Percentiles rank a stretch among this genome's conserved stretches.
These are phyloP conservation scores for Aspergillus steynii DNA, from an alignment of 495 filamentous ascomycete species.

Conservation along the genomic window DNA sequence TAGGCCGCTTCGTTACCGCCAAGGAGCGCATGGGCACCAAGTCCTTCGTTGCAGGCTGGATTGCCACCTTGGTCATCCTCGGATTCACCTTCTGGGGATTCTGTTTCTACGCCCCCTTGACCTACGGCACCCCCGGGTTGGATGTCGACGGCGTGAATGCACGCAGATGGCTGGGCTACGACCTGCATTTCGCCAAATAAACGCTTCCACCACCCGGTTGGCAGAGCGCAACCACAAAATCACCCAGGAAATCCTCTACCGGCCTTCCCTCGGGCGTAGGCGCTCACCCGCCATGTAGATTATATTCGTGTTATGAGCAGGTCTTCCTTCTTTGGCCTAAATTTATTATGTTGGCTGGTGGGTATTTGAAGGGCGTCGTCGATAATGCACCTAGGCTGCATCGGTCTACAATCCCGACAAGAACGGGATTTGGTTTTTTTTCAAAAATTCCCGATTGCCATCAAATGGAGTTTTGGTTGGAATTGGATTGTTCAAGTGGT, in stretches of 20 bases:
- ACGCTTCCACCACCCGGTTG: background rate
- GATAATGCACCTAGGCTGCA: too few species aligned
- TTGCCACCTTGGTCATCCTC: slow-evolving; percentile 69
- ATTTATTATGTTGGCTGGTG: too few species aligned
- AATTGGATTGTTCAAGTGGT: slow-evolving; percentile 3
- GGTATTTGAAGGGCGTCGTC: too few species aligned
- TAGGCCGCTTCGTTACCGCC: slow-evolving; percentile 59
- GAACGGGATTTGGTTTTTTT: too few species aligned
- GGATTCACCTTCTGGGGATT: slow-evolving; percentile 72
- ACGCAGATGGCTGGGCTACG: slow-evolving; percentile 94
- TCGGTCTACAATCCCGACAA: too few species aligned
- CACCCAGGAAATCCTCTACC: background rate
- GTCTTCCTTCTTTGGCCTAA: too few species aligned
- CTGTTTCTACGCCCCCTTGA: slow-evolving; percentile 91
- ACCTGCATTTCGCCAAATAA: slow-evolving; percentile 98
- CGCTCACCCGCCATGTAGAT: background rate
- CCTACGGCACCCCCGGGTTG: slow-evolving; percentile 93
- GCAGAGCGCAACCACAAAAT: background rate
- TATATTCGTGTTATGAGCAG: too few species aligned
- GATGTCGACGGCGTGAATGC: slow-evolving; percentile 75
- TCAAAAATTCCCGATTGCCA: too few species aligned
- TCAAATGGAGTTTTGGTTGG: background rate
- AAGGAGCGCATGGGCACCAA: slow-evolving; percentile 78
- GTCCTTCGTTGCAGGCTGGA: slow-evolving; percentile 76
- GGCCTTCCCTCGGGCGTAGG: slow-evolving; percentile 1